A percentile compares a stretch with the other conserved stretches of the same genome.
phyloP scores from a whole-genome alignment of 176 grass and related monocot genomes.

The Musa acuminata region DNA sequence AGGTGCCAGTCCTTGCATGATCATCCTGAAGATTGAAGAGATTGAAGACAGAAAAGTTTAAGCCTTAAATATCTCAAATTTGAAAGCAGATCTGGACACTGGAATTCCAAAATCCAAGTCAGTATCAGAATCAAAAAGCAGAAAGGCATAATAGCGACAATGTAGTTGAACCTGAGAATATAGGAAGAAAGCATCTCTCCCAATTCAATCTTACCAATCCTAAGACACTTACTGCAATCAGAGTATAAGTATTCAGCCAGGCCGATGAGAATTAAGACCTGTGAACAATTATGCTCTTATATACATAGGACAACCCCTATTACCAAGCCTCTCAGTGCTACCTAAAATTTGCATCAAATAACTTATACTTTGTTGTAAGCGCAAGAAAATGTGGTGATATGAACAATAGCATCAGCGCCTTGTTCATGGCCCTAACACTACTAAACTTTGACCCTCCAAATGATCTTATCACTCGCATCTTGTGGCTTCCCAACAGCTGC shows the following conservation, averaged over 20 bases:
- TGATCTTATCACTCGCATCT: conserved; percentile 27
- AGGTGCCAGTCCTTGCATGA: not conserved
- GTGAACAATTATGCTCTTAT: conserved; percentile 47
- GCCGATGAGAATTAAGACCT: conserved; percentile 18
- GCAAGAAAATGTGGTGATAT: conserved; percentile 25
- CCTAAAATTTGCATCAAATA: not conserved
- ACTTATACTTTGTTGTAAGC: not conserved
- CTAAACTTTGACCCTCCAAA: conserved; percentile 64
- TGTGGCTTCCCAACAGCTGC: conserved; percentile 3
- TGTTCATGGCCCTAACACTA: not conserved
- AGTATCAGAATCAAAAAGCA: not conserved
- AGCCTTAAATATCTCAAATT: too few relatives aligned
- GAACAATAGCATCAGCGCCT: conserved; percentile 35
- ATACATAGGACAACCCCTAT: conserved; percentile 23
- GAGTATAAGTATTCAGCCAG: conserved; percentile 53
- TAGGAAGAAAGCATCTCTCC: conserved; percentile 1
- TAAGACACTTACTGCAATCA: conserved; percentile 44
- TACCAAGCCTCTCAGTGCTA: not conserved
- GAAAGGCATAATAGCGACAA: conserved; percentile 26
- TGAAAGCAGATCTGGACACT: too few relatives aligned
- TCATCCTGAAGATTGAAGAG: not conserved
- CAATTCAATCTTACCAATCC: not conserved
- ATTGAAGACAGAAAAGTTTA: not conserved
- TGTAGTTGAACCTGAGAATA: conserved; percentile 4
- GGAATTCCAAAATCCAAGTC: too few relatives aligned